Percentiles rank a stretch among this genome's conserved stretches.
Conservation (phyloP, 805 yeast genomes). For the Diddensiella transvaalensis region DNA sequence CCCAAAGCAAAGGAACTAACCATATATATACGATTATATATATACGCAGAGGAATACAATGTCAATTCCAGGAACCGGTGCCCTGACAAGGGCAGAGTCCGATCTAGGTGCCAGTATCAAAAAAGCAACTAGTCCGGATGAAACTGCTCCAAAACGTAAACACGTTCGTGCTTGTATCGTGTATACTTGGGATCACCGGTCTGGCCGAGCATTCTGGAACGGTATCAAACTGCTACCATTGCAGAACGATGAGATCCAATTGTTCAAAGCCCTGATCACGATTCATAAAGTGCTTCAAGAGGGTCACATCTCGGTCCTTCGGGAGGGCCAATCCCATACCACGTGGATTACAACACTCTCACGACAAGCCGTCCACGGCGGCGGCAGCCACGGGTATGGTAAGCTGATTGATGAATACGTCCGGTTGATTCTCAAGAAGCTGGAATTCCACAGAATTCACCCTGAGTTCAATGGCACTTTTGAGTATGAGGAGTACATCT, state of each 20-base stretch:
- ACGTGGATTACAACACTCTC: constrained; percentile 76
- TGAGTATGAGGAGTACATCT: constrained; percentile 92
- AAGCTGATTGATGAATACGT: constrained; percentile 75
- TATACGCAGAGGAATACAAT: not conserved
- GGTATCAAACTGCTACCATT: constrained; percentile 74
- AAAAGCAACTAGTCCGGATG: constrained; percentile 84
- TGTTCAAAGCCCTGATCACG: constrained; percentile 80
- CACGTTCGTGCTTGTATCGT: constrained; percentile 95
- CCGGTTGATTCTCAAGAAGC: constrained; percentile 61
- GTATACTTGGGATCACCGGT: constrained; percentile 92
- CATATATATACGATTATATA: too few relatives aligned
- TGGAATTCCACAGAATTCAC: constrained; percentile 78
- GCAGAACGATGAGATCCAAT: constrained; percentile 75
- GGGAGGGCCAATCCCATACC: constrained; percentile 73
- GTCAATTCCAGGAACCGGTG: constrained; percentile 14
- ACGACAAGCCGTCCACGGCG: constrained; percentile 40
- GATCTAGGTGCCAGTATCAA: constrained; percentile 51
- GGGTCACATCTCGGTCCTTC: constrained; percentile 84
- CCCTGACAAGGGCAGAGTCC: constrained; percentile 33
- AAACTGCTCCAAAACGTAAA: constrained; percentile 90
- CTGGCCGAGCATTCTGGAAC: constrained; percentile 81
- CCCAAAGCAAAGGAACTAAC: too few relatives aligned
- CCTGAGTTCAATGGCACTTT: constrained; percentile 92
- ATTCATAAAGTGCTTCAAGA: constrained; percentile 94
- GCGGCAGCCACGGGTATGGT: constrained; percentile 54